Conservation (phyloP, 2,329 filamentous ascomycete genomes). For the Metarhizium robertsii region DNA sequence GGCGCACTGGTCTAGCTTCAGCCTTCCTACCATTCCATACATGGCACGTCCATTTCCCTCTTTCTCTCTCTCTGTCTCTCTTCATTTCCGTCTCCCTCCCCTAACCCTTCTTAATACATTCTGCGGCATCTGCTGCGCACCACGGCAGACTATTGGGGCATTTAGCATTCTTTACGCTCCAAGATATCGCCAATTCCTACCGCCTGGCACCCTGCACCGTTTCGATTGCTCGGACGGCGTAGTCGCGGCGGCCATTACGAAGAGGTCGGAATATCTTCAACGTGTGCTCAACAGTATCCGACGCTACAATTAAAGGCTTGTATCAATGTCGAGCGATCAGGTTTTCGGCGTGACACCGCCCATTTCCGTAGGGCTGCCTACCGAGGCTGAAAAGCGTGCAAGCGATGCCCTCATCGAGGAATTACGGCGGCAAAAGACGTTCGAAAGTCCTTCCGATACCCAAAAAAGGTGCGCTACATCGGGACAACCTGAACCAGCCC, state of each 20-base stretch:
- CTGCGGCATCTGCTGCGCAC: neutral
- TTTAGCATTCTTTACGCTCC: neutral
- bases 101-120: neutral
- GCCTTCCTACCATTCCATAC: neutral
- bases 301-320: neutral
- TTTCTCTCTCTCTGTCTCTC: neutral
- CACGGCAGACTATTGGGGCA: neutral
- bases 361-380: constrained; percentile 70
- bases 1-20: neutral
- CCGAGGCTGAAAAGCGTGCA: constrained; percentile 62
- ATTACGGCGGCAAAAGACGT: constrained; percentile 82
- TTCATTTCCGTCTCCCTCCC: neutral
- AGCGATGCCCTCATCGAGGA: constrained; percentile 77
- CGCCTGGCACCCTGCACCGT: neutral
- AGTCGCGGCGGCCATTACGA: neutral
- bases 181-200: neutral
- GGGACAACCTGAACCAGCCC: neutral
- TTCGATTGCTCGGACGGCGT: neutral
- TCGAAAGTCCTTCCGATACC: constrained; percentile 75
- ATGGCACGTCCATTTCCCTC: no score
- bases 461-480: constrained; percentile 55
- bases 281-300: neutral
- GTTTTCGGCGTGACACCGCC: constrained; percentile 67
- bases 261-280: neutral
- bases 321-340: constrained; percentile 29